These are phyloP conservation scores for Blepharisma japonicum DNA, from an alignment of 73 alveolate species.

Conservation along the genomic window DNA sequence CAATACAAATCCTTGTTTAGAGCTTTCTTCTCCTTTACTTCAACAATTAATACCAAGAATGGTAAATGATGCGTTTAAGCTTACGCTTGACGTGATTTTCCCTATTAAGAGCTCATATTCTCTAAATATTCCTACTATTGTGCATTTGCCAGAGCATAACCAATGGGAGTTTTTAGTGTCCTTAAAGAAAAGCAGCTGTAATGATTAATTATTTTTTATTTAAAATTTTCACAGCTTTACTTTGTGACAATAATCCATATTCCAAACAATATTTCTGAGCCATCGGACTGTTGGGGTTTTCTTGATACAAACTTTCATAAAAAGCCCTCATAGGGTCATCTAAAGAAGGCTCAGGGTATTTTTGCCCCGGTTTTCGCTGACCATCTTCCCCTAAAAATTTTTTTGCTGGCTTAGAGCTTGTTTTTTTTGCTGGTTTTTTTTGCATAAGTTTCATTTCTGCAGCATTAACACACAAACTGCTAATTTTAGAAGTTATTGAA, in stretches of 20 bases:
- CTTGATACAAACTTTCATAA: conserved; percentile 74
- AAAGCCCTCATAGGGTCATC: conserved; percentile 81
- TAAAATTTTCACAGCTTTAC: conserved; percentile 9
- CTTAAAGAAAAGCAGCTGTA: not conserved
- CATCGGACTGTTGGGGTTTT: conserved; percentile 70
- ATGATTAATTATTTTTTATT: too few relatives aligned
- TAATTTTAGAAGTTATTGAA: too few relatives aligned
- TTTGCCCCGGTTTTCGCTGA: conserved; percentile 16
- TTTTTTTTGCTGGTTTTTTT: too few relatives aligned
- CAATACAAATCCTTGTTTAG: conserved; percentile 55
- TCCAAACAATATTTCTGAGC: conserved; percentile 79
- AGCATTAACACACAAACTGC: too few relatives aligned
- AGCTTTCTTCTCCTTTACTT: conserved; percentile 66
- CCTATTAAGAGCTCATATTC: conserved; percentile 6
- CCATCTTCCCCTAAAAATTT: too few relatives aligned
- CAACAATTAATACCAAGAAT: conserved; percentile 78
- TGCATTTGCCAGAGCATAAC: not conserved
- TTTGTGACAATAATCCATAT: conserved; percentile 68
- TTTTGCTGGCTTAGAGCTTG: too few relatives aligned
- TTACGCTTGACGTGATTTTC: conserved; percentile 59
- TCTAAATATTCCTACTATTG: not conserved
- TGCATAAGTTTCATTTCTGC: too few relatives aligned
- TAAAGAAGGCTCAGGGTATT: conserved; percentile 57
- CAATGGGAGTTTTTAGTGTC: conserved; percentile 23
- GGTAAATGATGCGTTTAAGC: conserved; percentile 81